A percentile compares a stretch with the other conserved stretches of the same genome.
These are phyloP conservation scores for Polychytrium aggregatum DNA, from an alignment of 192 early-diverging fungal genomes.

Conservation along the genomic window DNA sequence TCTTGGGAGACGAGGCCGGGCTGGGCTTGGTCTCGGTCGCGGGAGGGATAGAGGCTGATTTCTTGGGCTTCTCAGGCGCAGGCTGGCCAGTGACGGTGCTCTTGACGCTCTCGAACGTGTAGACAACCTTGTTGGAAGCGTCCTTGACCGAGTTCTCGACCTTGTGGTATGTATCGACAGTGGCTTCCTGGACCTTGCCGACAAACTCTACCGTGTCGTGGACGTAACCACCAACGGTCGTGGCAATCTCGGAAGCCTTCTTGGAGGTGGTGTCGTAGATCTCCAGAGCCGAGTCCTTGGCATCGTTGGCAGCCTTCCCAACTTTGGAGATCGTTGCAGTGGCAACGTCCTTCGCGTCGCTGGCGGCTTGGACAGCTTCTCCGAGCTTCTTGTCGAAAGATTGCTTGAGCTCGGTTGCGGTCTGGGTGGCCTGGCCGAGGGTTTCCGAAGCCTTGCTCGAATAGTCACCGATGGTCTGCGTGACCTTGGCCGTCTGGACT, in stretches of 20 bases:
- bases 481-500: conserved; percentile 14
- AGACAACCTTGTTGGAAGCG: conserved; percentile 9
- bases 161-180: conserved; percentile 37
- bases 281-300: conserved; percentile 19
- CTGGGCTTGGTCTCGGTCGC: too few species aligned
- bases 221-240: too few species aligned
- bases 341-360: too few species aligned
- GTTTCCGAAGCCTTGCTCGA: conserved; percentile 27
- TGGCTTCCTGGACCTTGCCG: conserved; percentile 43
- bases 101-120: conserved; percentile 7
- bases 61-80: conserved; percentile 4
- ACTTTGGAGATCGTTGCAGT: conserved; percentile 11
- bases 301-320: conserved; percentile 11
- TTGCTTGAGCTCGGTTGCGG: conserved; percentile 2
- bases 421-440: conserved; percentile 12
- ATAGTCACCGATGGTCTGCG: conserved; percentile 38
- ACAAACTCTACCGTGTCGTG: conserved; percentile 30
- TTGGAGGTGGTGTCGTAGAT: conserved; percentile 27
- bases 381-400: too few species aligned
- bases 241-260: conserved; percentile 22
- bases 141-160: conserved; percentile 6
- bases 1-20: too few species aligned
- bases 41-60: too few species aligned
- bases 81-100: conserved; percentile 11
- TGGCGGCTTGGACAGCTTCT: too few species aligned